Base-by-base conservation (phyloP, 2,329 filamentous ascomycete species). In the Claviceps sp. region DNA sequence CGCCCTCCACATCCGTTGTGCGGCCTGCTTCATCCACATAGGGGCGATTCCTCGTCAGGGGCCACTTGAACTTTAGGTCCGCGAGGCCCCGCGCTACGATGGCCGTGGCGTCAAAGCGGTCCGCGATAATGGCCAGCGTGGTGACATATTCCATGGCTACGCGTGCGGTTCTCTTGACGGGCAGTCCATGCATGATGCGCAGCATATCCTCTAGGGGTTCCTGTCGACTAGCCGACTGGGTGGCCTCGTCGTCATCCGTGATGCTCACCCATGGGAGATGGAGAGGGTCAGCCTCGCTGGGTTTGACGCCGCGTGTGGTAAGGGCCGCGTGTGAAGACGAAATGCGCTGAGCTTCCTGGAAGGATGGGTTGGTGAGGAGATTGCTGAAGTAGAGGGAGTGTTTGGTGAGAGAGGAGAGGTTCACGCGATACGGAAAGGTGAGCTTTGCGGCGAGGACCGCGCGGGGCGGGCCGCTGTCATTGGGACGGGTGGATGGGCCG, bases 331-430 rank as follows among this genome's bases (percentile, higher is more conserved):
- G 74, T 5, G 71, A 68, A 2, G 70, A 69, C 11, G 72, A 65
- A 42, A 89, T 71, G 39, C 73, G 64, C 47, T 73, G 72, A 7
- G 78, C 77, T 68, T 89, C 84, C 51, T 75, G 70, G 62, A 88
- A 87, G 52, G 78, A 71, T 2, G 71, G 72, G 55, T 82, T 77
- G 10, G 78, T 76, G 2, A 89, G 72, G 16, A 89, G 73, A 52
- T 79, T 80, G 52, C 73, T 74, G 63, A 89, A 89, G 65, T 88
- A 89, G 52, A 77, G 77, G 5, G 85, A 89, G 55, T 78, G 73
- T 55, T 71, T 71, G 64, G 74, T 78, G 38, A 89, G 70, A 0
- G 68, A 68, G 13, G 69, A 69, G 1, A 82, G 68, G 49, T 75
- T 73, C 44, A 86, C 83, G 26, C 84, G 75, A 60, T 83, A 89